Base-by-base conservation (phyloP, 352 stramenopile species). In the Pythium aquatile region DNA sequence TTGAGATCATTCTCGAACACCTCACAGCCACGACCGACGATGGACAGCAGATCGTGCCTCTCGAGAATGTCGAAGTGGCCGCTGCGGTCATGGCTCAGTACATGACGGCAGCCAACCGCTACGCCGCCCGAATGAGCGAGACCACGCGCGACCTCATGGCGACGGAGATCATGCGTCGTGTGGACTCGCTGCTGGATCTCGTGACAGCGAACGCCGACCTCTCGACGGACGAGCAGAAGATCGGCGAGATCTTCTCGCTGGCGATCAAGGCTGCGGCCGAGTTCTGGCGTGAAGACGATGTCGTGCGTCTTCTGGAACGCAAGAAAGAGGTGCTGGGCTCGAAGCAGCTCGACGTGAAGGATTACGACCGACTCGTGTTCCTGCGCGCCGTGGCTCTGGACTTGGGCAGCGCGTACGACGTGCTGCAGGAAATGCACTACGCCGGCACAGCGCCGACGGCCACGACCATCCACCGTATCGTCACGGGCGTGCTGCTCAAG, bases 351-450 rank as follows among this genome's bases (percentile, higher is more conserved):
- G 54, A 72, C 29, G 61, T 59, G 30, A 61, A 70, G 26, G 82
- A 91, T 58, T 91, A 90, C 44, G 84, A 91, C 40, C 69, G 84
- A 40, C 67, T 91, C 42, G 86, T 93, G 53, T 90, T 91, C 62
- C 72, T 80, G 54, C 72, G 77, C 13, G 79, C 83, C 28, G 77
- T 74, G 29, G 69, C 73, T 14, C 65, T 77, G 30, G 74, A 93
- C 40, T 48, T 90, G 11, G 66, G 69, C 6, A 70, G 75, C 5
- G 83, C 82, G 30, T 83, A 81, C 70, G 73, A 73, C 29, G 60
- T 95, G 37, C 57, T 95, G 49, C 81, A 93, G 61, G 81, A 92
- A 57, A 89, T 95, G 81, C 86, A 95, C 65, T 91, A 90, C 70
- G 77, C 72, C 8, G 86, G 84, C 20, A 66, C 84, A 58, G 74